Base-by-base conservation (phyloP, 345 rosid species). In the Gossypium herbaceum region DNA sequence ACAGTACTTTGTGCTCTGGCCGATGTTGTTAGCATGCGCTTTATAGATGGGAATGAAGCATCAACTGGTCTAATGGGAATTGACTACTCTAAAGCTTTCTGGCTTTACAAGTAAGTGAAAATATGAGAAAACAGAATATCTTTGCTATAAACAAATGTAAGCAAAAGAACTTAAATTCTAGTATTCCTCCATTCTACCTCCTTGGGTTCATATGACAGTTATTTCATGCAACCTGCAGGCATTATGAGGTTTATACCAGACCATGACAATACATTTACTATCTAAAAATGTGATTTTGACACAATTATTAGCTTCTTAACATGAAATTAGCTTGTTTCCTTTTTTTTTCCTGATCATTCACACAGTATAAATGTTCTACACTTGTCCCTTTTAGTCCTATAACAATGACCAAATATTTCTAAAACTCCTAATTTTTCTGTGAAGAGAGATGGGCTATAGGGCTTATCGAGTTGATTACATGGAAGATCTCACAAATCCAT, bases 21-120 rank as follows among this genome's bases (percentile, higher is more conserved):
- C n/a, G 98, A 94, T 79, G 90, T 92, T 79, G 85, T 85, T 80
- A 88, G 98, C 85, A 90, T 83, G 88, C 89, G 96, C 65, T 88
- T 88, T 79, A 81, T 91, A 80, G 79, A 87, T 72, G 97, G 98
- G 62, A 64, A 82, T 80, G 81, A 81, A 77, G 77, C 73, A 10
- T 85, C 83, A 59, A 79, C 74, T 60, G 99, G 98, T 75, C 25
- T 94, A 51, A 88, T 91, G 87, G 98, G 98, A 75, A 86, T 95
- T 15, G 94, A 95, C 77, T 87, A 88, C 82, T 77, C 93, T 47
- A 87, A 85, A 54, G 97, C 94, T 59, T 77, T 79, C 82, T 93
- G 99, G 99, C 89, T 95, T 84, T 85, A 86, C 89, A 83, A 72
- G 99, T 93, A 85, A 75, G 94, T 79, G 65, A 44, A 73, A 51